Base-by-base conservation (phyloP, 129 eudicot genomes). In the Pulicaria dysenterica region DNA sequence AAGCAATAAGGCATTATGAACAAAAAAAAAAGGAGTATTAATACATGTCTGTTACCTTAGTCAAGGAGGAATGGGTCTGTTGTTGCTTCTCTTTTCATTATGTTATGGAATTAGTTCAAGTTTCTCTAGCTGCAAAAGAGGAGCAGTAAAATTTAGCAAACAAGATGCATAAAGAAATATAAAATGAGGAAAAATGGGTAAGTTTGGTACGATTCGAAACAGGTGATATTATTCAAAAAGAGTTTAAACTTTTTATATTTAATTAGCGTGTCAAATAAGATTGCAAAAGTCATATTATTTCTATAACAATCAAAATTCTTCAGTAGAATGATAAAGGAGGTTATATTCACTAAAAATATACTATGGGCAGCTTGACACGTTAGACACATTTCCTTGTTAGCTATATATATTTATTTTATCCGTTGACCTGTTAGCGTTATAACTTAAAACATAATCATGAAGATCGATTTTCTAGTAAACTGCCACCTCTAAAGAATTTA, bases 41-140 rank as follows among this genome's bases (percentile, higher is more conserved):
- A 68, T 37, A 58, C 47, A 39, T 74, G 56, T 58, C 17, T 74
- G 56, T 48, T 61, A 43, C 73, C 73, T 54, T 65, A 17, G 54
- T 65, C 67, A n/a, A 44, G 47, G 65, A 74, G 58, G 57, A 36
- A 55, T 38, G 72, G 38, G 16, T 9, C 39, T 5, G 4, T n/a
- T 42, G 57, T 40, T 54, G 72, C 47, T 51, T 53, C 39, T 51
- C 62, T 69, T 36, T 14, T 36, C 4, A 4, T 58, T 43, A 40
- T 41, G 42, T 0, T 14, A 37, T 15, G 2, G 62, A 51, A 38
- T 38, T 3, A 50, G 62, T 69, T 69, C 48, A 19, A 38, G 50
- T 53, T 69, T 53, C 51, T 39, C 19, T 56, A 38, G 51, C 74
- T 39, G 51, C 74, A 53, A 69, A 53, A 63, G 40, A 69, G 53